Base-by-base conservation (phyloP, 768 basidiomycete genomes). In the Mycena belliarum region DNA sequence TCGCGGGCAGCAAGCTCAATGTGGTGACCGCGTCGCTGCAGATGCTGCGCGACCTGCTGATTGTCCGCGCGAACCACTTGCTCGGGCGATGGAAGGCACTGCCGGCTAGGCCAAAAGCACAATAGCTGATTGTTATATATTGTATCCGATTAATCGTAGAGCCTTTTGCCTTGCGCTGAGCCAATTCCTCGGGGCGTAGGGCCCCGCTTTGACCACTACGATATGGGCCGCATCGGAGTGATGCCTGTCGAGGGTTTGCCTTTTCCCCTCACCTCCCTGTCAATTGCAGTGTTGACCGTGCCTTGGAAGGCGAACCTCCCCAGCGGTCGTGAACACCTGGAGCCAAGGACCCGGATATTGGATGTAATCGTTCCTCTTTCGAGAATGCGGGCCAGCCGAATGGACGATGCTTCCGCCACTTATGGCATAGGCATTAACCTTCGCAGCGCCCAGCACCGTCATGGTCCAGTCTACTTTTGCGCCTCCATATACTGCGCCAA, bases 1-100 rank as follows among this genome's bases (percentile, higher is more conserved):
- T 98, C 3, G 81, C 86, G 0, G 95, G 95, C 40, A 95, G 93
- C 76, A 98, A 98, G 73, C 79, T 98, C 60, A 86, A 88, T 62
- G 86, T 98, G 41, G 80, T 92, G 57, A 83, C 83, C 55, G 95
- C 94, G 63, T 90, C 88, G 25, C 65, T 96, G 51, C 88, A 91
- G 68, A 98, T 98, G 95, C 77, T 95, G 33, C 79, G 88, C 57
- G 95, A 98, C 69, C 71, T 97, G 69, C 66, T 96, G 45, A 80
- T 98, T 28, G 81, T 98, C 32, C 74, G 95, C 52, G 89, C 83
- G 24, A 97, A 97, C 68, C 86, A 92, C 66, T 65, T 88, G 28
- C 68, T 89, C 16, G 92, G 94, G 35, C 74, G 91, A 68, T 97
- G 95, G 91, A 82, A 73, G 61, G 72, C 65, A 4, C 24, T 50